Evolutionary conservation across 2,329 filamentous ascomycete species (phyloP), one percentile per base, ranked within the genome.

Genomic region (Neopestalotiopsis rosae): DNA sequence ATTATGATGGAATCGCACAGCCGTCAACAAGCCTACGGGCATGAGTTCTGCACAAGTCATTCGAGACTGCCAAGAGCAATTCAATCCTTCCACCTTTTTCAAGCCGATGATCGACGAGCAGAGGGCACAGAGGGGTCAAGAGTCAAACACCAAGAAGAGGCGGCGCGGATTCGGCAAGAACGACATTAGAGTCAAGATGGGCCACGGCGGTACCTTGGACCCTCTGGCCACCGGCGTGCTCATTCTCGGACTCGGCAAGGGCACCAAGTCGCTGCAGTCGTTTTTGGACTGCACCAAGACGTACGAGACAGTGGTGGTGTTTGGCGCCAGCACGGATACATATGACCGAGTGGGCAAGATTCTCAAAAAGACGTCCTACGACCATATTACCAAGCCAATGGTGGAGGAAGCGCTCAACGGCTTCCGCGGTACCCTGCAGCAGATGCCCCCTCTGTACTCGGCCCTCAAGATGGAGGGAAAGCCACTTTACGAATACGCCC

Each of bases 191-290:
- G 91, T 98, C 74, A 99, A 98, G 85, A 93, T 98, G 76, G 96
- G 96, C 42, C 96, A 99, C 82, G 96, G 96, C 70, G 96, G 96
- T 58, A 99, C 96, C 1, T 88, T 99, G 20, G 96, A 99, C 77
- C 96, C 96, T 32, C 87, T 98, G 75, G 96, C 96, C 9, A 97
- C 95, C 1, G 96, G 96, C 61, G 93, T 99, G 30, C 87, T 99
- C 64, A 94, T 98, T 71, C 86, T 96, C 6, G 96, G 95, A 68
- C 87, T 98, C 66, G 96, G 95, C 45, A 90, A 88, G 69, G 96
- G 94, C 52, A 99, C 96, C 67, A 99, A 98, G 81, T 84, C 88
- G 14, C 87, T 99, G 1, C 84, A 88, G 56, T 85, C 89, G 45
- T 98, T 98, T 79, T 86, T 98, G 59, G 87, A 89, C 67, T 98